A percentile compares a stretch with the other conserved stretches of the same genome.
phyloP scores from a whole-genome alignment of 305 asterid genomes.

The Euphrasia arctica region DNA sequence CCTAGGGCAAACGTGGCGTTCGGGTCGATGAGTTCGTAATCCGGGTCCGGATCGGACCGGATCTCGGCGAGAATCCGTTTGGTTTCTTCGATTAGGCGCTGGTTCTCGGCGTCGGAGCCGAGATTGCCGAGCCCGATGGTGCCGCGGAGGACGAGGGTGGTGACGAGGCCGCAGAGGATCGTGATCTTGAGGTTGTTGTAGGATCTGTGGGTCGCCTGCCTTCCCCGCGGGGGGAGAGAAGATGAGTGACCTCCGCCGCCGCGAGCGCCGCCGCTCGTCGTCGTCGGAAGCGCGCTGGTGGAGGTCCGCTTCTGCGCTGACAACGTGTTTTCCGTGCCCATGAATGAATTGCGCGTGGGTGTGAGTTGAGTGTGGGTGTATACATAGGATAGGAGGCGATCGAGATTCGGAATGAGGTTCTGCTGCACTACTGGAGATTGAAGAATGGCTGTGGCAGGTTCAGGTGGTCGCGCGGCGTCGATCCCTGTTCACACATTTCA shows the following conservation, averaged over 20 bases:
- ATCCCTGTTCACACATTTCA: no score
- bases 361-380: background rate
- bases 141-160: conserved; percentile 89
- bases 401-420: no score
- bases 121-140: conserved; percentile 88
- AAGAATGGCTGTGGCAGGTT: no score
- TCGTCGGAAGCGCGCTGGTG: conserved; percentile 48
- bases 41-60: conserved; percentile 73
- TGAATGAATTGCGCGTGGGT: conserved; percentile 17
- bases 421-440: no score
- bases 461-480: no score
- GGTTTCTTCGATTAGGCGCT: conserved; percentile 61
- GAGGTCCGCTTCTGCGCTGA: conserved; percentile 66
- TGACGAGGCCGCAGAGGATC: conserved; percentile 84
- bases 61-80: conserved; percentile 77
- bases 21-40: conserved; percentile 33
- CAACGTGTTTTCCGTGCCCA: conserved; percentile 53
- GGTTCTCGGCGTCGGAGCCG: conserved; percentile 60
- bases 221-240: conserved; percentile 55
- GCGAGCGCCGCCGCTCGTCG: conserved; percentile 43
- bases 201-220: conserved; percentile 64
- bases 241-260: conserved; percentile 37
- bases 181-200: conserved; percentile 88
- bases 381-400: no score
- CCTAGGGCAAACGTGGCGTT: conserved; percentile 60